A percentile compares a stretch with the other conserved stretches of the same genome.
These are phyloP conservation scores for Arthrobotrys conoides DNA, from an alignment of 2,329 filamentous ascomycete species.

Conservation along the genomic window DNA sequence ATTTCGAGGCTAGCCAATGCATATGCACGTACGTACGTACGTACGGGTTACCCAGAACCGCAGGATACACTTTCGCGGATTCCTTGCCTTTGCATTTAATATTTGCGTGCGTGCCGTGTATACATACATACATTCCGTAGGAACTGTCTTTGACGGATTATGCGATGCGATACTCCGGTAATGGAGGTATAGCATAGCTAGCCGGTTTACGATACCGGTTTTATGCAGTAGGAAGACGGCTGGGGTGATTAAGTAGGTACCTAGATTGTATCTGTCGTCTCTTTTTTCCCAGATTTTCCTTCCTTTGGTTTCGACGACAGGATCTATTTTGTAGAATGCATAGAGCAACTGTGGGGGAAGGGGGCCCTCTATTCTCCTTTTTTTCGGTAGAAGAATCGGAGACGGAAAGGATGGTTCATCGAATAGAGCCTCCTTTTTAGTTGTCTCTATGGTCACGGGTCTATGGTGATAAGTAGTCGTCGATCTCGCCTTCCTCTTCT, in stretches of 20 bases:
- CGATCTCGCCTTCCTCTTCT: neutral
- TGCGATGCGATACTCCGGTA: too few relatives aligned
- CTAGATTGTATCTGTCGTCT: neutral
- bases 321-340: constrained; percentile 1
- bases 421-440: constrained; percentile 1
- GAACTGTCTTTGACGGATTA: too few relatives aligned
- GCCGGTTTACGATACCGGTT: neutral
- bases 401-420: too few relatives aligned
- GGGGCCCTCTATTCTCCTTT: neutral
- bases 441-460: neutral
- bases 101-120: too few relatives aligned
- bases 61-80: too few relatives aligned
- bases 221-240: too few relatives aligned
- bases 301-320: constrained; percentile 19
- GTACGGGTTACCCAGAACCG: too few relatives aligned
- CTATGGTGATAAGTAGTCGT: constrained; percentile 17
- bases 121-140: too few relatives aligned
- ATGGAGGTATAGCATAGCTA: too few relatives aligned
- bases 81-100: too few relatives aligned
- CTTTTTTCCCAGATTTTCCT: neutral
- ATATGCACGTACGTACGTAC: too few relatives aligned
- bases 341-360: neutral
- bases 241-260: too few relatives aligned
- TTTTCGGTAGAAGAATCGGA: neutral
- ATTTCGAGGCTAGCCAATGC: constrained; percentile 46